Evolutionary conservation across 75 land plant genomes (phyloP).

Genomic region (Isoetes taiwanensis): DNA sequence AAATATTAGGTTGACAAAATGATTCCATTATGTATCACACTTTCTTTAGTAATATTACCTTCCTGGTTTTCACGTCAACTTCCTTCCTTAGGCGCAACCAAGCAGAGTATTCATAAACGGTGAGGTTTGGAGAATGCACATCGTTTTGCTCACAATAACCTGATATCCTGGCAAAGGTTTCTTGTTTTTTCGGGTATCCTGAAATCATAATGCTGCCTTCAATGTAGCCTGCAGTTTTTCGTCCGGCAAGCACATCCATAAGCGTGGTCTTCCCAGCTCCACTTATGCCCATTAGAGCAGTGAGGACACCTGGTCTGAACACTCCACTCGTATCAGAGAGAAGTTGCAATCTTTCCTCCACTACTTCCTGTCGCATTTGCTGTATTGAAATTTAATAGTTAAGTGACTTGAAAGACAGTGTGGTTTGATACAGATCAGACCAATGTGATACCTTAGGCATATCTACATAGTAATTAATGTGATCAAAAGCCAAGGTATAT

Average conservation of each 20-base stretch:
- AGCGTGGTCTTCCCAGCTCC: slow-evolving; percentile 4
- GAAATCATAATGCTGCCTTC: neutral
- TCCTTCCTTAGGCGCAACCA: neutral
- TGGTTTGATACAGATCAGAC: neutral
- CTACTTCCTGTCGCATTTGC: neutral
- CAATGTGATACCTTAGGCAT: neutral
- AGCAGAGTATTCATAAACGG: slow-evolving; percentile 3
- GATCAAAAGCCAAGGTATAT: neutral
- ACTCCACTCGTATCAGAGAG: neutral
- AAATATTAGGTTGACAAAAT: too few species aligned
- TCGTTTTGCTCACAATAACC: slow-evolving; percentile 7
- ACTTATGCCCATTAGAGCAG: neutral
- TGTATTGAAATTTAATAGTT: neutral
- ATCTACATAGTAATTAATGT: neutral
- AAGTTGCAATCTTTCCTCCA: neutral
- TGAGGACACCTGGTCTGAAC: slow-evolving; percentile 1
- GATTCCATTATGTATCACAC: neutral
- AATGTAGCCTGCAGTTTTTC: slow-evolving; percentile 5
- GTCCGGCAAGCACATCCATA: slow-evolving; percentile 1
- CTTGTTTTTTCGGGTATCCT: slow-evolving; percentile 1
- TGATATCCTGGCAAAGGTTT: neutral
- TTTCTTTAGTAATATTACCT: neutral
- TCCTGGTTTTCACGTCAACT: neutral
- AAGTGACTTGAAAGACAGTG: neutral
- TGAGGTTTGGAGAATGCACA: neutral